A percentile compares a stretch with the other conserved stretches of the same genome.
phyloP scores from a whole-genome alignment of 2,329 filamentous ascomycete species.

The Beauveria australis region DNA sequence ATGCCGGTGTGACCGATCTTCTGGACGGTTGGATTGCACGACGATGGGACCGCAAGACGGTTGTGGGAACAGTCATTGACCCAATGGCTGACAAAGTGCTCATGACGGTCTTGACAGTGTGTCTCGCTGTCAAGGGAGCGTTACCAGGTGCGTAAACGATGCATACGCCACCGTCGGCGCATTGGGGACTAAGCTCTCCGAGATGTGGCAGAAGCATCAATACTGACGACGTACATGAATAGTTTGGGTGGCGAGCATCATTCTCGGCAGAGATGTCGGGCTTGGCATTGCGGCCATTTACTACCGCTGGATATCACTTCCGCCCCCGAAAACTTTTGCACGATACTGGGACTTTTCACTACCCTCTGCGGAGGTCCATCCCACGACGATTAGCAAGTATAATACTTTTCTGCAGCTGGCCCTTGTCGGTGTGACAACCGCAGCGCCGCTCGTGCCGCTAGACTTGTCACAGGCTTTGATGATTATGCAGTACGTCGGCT shows the following conservation, averaged over 20 bases:
- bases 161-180: background rate
- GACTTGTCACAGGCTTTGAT: constrained; percentile 48
- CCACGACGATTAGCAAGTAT: constrained; percentile 78
- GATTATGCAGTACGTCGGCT: constrained; percentile 51
- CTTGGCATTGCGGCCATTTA: constrained; percentile 84
- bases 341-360: constrained; percentile 97
- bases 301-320: constrained; percentile 90
- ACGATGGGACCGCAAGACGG: constrained; percentile 78
- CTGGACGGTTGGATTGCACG: constrained; percentile 93
- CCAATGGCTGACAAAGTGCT: constrained; percentile 95
- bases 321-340: constrained; percentile 82
- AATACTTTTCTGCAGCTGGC: constrained; percentile 90
- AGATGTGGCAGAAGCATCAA: background rate
- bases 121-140: constrained; percentile 72
- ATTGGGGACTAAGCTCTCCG: background rate
- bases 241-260: constrained; percentile 85
- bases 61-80: constrained; percentile 89
- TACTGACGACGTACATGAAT: background rate
- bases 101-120: constrained; percentile 88
- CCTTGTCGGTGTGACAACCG: constrained; percentile 76
- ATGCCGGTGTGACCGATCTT: constrained; percentile 84
- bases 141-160: constrained; percentile 59
- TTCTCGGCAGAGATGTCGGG: constrained; percentile 79
- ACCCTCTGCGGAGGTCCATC: constrained; percentile 75
- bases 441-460: constrained; percentile 63